These are phyloP conservation scores for Lycium barbarum DNA, from an alignment of 257 asterid species.

Conservation along the genomic window DNA sequence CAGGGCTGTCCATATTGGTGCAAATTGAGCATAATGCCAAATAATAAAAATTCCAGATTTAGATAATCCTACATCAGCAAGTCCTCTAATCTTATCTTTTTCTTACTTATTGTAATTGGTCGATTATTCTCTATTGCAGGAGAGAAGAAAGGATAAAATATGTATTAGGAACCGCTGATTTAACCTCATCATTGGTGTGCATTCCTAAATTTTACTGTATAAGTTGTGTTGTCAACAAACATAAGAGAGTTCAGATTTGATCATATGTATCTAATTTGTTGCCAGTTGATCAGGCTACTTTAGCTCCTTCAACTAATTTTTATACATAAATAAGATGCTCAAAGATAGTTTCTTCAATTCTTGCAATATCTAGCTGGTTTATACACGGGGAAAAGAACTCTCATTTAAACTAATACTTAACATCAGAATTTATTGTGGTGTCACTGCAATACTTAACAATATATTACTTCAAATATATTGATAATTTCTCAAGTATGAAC, in stretches of 20 bases:
- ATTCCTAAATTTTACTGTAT: not conserved
- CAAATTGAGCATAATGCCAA: conserved; percentile 48
- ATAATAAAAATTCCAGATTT: conserved; percentile 6
- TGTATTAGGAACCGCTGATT: conserved; percentile 22
- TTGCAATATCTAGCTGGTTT: not conserved
- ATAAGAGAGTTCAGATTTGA: not conserved
- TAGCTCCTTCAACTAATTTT: not conserved
- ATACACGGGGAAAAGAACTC: not conserved
- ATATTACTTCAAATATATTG: no score
- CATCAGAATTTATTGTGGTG: not conserved
- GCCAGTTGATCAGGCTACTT: not conserved
- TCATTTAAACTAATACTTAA: not conserved
- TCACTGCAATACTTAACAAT: no score
- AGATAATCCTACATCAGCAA: conserved; percentile 1
- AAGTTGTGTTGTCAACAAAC: conserved; percentile 1
- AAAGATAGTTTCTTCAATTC: not conserved
- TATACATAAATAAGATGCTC: not conserved
- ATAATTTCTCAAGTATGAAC: no score
- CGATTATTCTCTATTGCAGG: not conserved
- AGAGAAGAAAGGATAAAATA: conserved; percentile 20
- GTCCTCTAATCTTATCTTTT: not conserved
- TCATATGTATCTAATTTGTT: conserved; percentile 6
- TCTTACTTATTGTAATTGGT: conserved; percentile 13
- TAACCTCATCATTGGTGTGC: conserved; percentile 12
- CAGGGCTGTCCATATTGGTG: conserved; percentile 61